Conservation (phyloP, 441 rosid species). For the Populus hybrid region DNA sequence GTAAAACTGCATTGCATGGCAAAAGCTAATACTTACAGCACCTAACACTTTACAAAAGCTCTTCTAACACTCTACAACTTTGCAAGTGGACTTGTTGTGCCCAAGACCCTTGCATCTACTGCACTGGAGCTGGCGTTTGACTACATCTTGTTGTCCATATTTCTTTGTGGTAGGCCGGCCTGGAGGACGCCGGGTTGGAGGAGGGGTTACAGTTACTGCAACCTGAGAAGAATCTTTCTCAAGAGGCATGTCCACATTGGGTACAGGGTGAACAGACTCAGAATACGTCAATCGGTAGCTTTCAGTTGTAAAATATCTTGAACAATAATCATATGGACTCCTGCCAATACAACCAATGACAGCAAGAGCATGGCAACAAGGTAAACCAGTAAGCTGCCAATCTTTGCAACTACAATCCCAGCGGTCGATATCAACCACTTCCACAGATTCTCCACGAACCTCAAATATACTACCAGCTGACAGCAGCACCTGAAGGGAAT, state of each 20-base stretch:
- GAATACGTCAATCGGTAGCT: slow-evolving; percentile 71
- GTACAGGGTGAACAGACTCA: slow-evolving; percentile 59
- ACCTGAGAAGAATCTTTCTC: slow-evolving; percentile 50
- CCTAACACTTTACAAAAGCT: slow-evolving; percentile 40
- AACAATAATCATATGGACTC: slow-evolving; percentile 69
- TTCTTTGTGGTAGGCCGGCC: slow-evolving; percentile 83
- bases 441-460: slow-evolving; percentile 75
- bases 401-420: slow-evolving; percentile 88
- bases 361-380: slow-evolving; percentile 76
- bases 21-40: slow-evolving; percentile 26
- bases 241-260: slow-evolving; percentile 42
- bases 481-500: slow-evolving; percentile 47
- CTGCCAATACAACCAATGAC: slow-evolving; percentile 54
- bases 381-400: slow-evolving; percentile 83
- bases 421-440: slow-evolving; percentile 59
- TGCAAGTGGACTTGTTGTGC: slow-evolving; percentile 94
- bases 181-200: slow-evolving; percentile 81
- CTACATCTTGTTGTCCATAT: slow-evolving; percentile 52
- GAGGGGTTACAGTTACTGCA: slow-evolving; percentile 72
- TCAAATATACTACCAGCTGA: slow-evolving; percentile 64
- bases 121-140: slow-evolving; percentile 87
- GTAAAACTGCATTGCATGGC: not conserved
- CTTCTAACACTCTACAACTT: slow-evolving; percentile 53
- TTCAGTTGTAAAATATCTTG: slow-evolving; percentile 65
- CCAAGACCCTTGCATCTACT: slow-evolving; percentile 95